Conservation (phyloP, 192 early-diverging fungal species). For the Funneliformis mosseae region DNA sequence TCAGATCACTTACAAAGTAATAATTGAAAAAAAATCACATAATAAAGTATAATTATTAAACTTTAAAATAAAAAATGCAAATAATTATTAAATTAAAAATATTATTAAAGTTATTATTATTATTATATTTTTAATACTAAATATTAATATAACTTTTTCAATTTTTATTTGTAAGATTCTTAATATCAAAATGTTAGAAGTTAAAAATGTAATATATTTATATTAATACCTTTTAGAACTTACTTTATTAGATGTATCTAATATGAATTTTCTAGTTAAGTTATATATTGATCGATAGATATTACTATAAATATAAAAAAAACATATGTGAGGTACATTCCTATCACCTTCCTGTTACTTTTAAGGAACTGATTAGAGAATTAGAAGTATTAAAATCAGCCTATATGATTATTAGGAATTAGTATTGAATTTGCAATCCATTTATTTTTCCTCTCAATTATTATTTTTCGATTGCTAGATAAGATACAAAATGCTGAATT, state of each 20-base stretch:
- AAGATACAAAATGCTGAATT: too few species aligned
- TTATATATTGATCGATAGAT: background rate
- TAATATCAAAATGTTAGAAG: background rate
- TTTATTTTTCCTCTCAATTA: too few species aligned
- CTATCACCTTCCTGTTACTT: too few species aligned
- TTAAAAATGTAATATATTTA: background rate
- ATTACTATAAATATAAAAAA: too few species aligned
- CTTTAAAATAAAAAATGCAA: background rate
- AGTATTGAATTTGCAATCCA: too few species aligned
- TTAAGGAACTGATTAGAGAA: too few species aligned
- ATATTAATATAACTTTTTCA: background rate
- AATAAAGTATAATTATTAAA: background rate
- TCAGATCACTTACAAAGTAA: conserved; percentile 1
- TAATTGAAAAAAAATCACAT: background rate
- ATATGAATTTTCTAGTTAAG: background rate
- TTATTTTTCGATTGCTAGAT: too few species aligned
- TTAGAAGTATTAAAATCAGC: too few species aligned
- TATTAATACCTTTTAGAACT: background rate
- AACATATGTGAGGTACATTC: too few species aligned
- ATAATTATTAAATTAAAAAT: background rate
- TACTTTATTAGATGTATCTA: background rate
- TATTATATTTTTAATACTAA: background rate
- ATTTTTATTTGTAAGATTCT: background rate
- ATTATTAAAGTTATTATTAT: too few species aligned
- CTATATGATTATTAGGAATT: too few species aligned